Percentiles rank a stretch among this genome's conserved stretches.
Evolutionary conservation across 495 filamentous ascomycete species (phyloP).

Genomic region (Tirmania nivea): DNA sequence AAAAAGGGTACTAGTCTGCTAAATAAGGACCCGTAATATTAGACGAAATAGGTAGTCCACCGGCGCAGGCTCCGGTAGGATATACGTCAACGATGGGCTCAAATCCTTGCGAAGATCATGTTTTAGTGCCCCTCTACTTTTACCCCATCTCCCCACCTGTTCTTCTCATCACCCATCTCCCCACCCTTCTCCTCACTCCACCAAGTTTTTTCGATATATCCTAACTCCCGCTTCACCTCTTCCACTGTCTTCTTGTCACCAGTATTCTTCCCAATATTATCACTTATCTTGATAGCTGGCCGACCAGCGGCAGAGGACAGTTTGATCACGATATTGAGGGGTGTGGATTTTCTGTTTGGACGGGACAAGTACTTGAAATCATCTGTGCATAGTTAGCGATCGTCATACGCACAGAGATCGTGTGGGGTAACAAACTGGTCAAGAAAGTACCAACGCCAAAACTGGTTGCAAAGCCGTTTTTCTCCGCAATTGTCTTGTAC

Average conservation of each 20-base stretch:
- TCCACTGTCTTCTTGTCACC: conserved; percentile 59
- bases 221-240: conserved; percentile 62
- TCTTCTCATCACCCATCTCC: conserved; percentile 59
- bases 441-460: conserved; percentile 93
- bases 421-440: conserved; percentile 37
- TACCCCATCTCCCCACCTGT: conserved; percentile 41
- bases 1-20: too few relatives aligned
- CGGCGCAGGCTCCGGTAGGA: too few relatives aligned
- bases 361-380: conserved; percentile 51
- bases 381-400: conserved; percentile 25
- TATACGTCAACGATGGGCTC: too few relatives aligned
- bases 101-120: not conserved
- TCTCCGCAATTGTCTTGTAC: conserved; percentile 64
- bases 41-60: too few relatives aligned
- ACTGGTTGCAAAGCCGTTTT: conserved; percentile 53
- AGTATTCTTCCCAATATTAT: conserved; percentile 91
- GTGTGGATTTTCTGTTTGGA: conserved; percentile 56
- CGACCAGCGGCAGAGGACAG: conserved; percentile 59
- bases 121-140: not conserved
- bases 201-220: conserved; percentile 73
- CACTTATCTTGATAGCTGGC: conserved; percentile 87
- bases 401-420: not conserved
- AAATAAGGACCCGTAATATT: too few relatives aligned
- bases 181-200: conserved; percentile 23
- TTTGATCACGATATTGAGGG: conserved; percentile 96